Base-by-base conservation (phyloP, 2,329 filamentous ascomycete genomes). In the Cladosporium halotolerans region DNA sequence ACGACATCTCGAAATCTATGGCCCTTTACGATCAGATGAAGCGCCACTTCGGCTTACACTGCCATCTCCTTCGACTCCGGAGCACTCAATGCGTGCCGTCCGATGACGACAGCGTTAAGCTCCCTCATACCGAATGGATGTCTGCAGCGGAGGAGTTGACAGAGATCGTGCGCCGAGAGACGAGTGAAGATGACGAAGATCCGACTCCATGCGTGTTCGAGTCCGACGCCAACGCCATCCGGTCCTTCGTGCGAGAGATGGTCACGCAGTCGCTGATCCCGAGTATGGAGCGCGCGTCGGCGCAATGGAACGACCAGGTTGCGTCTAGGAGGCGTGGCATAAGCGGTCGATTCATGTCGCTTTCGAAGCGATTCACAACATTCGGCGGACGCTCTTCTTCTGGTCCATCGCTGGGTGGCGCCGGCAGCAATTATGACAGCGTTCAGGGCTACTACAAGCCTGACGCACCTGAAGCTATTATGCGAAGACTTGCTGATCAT, bases 1-100 rank as follows among this genome's bases (percentile, higher is more conserved):
- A 96, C 65, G 91, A 99, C 67, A 95, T 97, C 57, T 82, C 83
- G 36, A 87, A 90, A 70, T 95, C 91, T 10, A 92, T 92, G 70
- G 82, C 84, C 14, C 76, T 97, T 28, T 99, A 96, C 70, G 93
- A 99, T 62, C 89, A 96, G 70, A 99, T 99, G 95, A 99, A 97
- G 72, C 84, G 93, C n/a, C 89, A 96, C 71, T 89, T 99, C 59
- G 93, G 93, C 1, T 76, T 97, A 45, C 91, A 99, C 70, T 99
- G 93, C 67, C 93, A 99, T 71, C 77, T 99, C 9, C 76, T 99
- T 33, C 79, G 95, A 58, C 75, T 99, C 47, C 82, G 92, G 61
- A 95, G 89, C 63, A 86, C 83, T 36, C 87, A 90, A 66, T 92
- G 89, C 68, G 85, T 89, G 34, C 83, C 91, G 58, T 91, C 89